Conservation (phyloP, 2,329 filamentous ascomycete species). For the Microsporum ferrugineum region DNA sequence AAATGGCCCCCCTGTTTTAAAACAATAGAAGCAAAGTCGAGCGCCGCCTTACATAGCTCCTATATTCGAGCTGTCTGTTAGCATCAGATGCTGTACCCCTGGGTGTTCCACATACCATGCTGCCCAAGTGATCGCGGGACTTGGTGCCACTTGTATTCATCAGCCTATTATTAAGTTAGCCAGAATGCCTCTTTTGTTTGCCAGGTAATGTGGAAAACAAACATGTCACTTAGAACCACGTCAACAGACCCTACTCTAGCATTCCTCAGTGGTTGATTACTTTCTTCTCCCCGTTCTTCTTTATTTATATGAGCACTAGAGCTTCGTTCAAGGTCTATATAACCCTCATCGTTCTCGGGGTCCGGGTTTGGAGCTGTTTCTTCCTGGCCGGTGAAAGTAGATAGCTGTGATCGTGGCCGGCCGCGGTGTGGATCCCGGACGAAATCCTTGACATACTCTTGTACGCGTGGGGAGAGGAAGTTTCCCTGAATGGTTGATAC, state of each 20-base stretch:
- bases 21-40: slow-evolving; percentile 76
- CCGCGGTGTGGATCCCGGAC: slow-evolving; percentile 54
- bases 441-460: slow-evolving; percentile 63
- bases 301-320: slow-evolving; percentile 17
- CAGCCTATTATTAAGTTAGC: slow-evolving; percentile 57
- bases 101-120: slow-evolving; percentile 56
- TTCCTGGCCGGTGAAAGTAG: slow-evolving; percentile 10
- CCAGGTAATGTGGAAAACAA: slow-evolving; percentile 55
- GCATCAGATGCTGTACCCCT: neutral
- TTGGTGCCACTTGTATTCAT: slow-evolving; percentile 92
- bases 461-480: slow-evolving; percentile 67
- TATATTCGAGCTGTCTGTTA: slow-evolving; percentile 38
- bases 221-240: slow-evolving; percentile 98
- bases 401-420: slow-evolving; percentile 31
- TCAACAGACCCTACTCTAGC: slow-evolving; percentile 46
- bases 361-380: slow-evolving; percentile 9
- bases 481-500: slow-evolving; percentile 94
- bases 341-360: slow-evolving; percentile 5
- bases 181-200: neutral
- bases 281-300: slow-evolving; percentile 13
- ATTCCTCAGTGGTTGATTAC: slow-evolving; percentile 27
- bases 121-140: slow-evolving; percentile 81
- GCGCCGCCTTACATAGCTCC: slow-evolving; percentile 81
- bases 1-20: slow-evolving; percentile 76
- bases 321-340: slow-evolving; percentile 21